A percentile compares a stretch with the other conserved stretches of the same genome.
phyloP scores from a whole-genome alignment of 75 land plant species.

The Isoetes taiwanensis region DNA sequence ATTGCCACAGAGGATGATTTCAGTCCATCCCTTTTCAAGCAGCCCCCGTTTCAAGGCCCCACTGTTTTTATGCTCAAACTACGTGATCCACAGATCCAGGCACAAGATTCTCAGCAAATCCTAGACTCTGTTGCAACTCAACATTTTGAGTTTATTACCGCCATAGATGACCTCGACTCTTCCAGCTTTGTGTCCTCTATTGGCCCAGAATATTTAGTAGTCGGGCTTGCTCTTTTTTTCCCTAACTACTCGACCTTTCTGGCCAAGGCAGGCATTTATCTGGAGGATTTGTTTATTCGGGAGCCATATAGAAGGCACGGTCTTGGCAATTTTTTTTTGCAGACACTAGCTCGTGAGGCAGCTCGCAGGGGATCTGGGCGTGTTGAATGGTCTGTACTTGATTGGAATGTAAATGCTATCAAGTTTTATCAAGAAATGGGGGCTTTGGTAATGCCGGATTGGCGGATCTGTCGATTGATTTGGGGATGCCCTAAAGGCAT shows the following conservation, averaged over 20 bases:
- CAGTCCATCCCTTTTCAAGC: constrained; percentile 31
- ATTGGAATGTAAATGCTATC: constrained; percentile 92
- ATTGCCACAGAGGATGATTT: constrained; percentile 44
- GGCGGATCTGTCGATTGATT: constrained; percentile 72
- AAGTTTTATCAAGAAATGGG: constrained; percentile 77
- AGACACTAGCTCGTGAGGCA: constrained; percentile 63
- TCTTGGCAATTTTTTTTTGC: constrained; percentile 53
- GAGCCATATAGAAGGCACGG: constrained; percentile 73
- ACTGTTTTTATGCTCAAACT: constrained; percentile 54
- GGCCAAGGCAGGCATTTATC: constrained; percentile 76
- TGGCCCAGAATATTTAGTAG: constrained; percentile 21
- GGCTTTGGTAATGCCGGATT: constrained; percentile 47
- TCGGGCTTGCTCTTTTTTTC: constrained; percentile 81
- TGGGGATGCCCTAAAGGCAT: constrained; percentile 44
- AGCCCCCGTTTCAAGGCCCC: constrained; percentile 38
- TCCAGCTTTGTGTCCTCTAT: constrained; percentile 19
- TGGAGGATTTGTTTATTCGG: constrained; percentile 84
- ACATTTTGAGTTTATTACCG: constrained; percentile 9
- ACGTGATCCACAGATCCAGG: not conserved
- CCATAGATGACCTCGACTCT: constrained; percentile 34
- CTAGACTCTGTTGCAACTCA: constrained; percentile 17
- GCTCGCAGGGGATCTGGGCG: constrained; percentile 61
- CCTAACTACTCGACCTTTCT: constrained; percentile 81
- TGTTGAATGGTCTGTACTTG: constrained; percentile 93
- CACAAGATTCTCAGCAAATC: constrained; percentile 13